Conservation (phyloP, 257 asterid species). For the Solanum arcanum region DNA sequence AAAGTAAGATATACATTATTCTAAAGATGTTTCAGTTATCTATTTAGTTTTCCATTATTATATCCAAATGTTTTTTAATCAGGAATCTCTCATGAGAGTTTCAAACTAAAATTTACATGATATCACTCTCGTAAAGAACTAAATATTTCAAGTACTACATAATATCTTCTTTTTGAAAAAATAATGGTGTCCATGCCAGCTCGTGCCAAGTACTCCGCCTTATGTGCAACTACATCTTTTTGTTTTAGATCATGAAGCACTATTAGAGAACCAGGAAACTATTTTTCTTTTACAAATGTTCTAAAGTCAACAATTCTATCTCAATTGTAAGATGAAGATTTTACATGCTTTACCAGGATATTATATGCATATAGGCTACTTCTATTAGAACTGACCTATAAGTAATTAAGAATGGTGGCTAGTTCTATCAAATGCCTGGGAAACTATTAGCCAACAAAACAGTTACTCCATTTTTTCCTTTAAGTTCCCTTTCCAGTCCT, state of each 20-base stretch:
- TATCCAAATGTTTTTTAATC: not conserved
- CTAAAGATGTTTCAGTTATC: not conserved
- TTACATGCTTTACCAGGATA: not conserved
- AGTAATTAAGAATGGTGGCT: not conserved
- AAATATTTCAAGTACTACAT: not conserved
- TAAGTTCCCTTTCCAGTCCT: not conserved
- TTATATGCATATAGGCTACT: not conserved
- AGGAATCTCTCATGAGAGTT: not conserved
- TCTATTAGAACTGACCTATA: not conserved
- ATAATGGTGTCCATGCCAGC: not conserved
- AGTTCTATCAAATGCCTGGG: not conserved
- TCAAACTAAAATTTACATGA: not conserved
- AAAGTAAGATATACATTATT: not conserved
- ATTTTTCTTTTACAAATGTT: not conserved
- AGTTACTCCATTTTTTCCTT: not conserved
- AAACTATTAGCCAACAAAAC: not conserved
- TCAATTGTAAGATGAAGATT: not conserved
- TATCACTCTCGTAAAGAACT: not conserved
- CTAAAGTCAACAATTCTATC: not conserved
- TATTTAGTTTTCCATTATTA: not conserved
- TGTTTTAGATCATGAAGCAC: not conserved
- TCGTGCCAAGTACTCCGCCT: not conserved
- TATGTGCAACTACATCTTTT: not conserved
- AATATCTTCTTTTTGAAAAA: not conserved
- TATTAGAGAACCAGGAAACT: not conserved